A percentile compares a stretch with the other conserved stretches of the same genome.
Conservation (phyloP, 768 basidiomycete genomes). For the Suillus plorans region DNA sequence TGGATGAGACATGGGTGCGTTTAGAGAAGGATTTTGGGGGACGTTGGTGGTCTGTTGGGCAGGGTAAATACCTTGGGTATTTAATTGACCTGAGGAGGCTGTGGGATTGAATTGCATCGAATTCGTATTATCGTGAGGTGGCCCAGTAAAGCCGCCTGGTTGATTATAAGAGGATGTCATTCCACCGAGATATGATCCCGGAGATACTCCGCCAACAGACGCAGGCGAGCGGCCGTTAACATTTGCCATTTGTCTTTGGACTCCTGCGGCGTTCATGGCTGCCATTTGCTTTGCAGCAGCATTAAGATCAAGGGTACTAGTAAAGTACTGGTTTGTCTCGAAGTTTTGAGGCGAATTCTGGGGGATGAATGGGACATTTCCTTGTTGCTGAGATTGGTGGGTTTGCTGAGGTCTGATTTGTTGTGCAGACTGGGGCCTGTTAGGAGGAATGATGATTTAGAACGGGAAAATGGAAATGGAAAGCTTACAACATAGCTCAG, state of each 20-base stretch:
- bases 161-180: slow-evolving; percentile 37
- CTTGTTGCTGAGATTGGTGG: slow-evolving; percentile 14
- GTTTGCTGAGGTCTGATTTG: slow-evolving; percentile 27
- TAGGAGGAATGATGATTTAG: slow-evolving; percentile 4
- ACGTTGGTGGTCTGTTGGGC: slow-evolving; percentile 35
- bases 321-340: slow-evolving; percentile 45
- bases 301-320: slow-evolving; percentile 54
- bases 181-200: slow-evolving; percentile 69
- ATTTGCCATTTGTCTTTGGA: slow-evolving; percentile 50
- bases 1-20: slow-evolving; percentile 41
- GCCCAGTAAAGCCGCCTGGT: slow-evolving; percentile 34
- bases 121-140: slow-evolving; percentile 39
- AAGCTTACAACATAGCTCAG: slow-evolving; percentile 34
- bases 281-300: slow-evolving; percentile 81
- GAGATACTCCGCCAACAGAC: slow-evolving; percentile 55
- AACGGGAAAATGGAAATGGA: not conserved
- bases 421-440: slow-evolving; percentile 41
- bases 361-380: slow-evolving; percentile 17
- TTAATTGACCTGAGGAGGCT: slow-evolving; percentile 37
- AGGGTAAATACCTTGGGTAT: slow-evolving; percentile 44
- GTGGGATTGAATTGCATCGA: slow-evolving; percentile 41
- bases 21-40: slow-evolving; percentile 37
- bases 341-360: slow-evolving; percentile 21
- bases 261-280: slow-evolving; percentile 62
- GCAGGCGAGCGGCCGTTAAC: slow-evolving; percentile 47